A percentile compares a stretch with the other conserved stretches of the same genome.
phyloP scores from a whole-genome alignment of 352 stramenopile species.

The Blastocystis sp. region DNA sequence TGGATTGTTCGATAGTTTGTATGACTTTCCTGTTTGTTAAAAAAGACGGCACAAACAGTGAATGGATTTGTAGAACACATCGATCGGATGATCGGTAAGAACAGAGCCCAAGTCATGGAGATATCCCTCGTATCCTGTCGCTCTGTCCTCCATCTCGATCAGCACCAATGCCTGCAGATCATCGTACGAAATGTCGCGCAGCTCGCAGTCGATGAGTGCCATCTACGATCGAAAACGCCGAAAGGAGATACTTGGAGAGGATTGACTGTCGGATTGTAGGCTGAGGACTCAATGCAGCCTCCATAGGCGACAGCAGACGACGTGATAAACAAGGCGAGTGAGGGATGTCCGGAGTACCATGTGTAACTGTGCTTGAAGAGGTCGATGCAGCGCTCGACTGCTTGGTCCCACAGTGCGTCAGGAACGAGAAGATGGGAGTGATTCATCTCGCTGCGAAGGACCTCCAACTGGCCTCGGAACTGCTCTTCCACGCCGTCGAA shows the following conservation, averaged over 20 bases:
- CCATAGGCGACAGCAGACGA: background rate
- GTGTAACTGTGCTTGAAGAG: background rate
- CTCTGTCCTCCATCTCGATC: background rate
- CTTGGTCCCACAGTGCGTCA: background rate
- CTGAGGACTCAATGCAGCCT: constrained; percentile 26
- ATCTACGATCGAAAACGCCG: background rate
- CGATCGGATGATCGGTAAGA: background rate
- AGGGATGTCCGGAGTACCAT: constrained; percentile 3
- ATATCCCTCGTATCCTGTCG: background rate
- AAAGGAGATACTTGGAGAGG: background rate
- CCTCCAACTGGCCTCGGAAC: background rate
- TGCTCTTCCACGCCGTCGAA: background rate
- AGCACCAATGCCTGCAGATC: background rate
- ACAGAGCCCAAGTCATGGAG: background rate
- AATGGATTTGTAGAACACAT: background rate
- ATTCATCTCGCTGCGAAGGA: background rate
- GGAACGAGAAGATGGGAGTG: background rate
- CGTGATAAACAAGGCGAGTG: background rate
- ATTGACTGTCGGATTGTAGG: constrained; percentile 45
- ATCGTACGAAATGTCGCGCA: background rate
- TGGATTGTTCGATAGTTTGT: too few relatives aligned
- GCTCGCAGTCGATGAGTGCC: constrained; percentile 18
- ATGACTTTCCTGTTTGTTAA: too few relatives aligned
- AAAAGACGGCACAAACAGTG: too few relatives aligned
- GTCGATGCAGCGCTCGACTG: background rate